phyloP scores from a whole-genome alignment of 164 flowering plant species.

The Annona cherimola region DNA sequence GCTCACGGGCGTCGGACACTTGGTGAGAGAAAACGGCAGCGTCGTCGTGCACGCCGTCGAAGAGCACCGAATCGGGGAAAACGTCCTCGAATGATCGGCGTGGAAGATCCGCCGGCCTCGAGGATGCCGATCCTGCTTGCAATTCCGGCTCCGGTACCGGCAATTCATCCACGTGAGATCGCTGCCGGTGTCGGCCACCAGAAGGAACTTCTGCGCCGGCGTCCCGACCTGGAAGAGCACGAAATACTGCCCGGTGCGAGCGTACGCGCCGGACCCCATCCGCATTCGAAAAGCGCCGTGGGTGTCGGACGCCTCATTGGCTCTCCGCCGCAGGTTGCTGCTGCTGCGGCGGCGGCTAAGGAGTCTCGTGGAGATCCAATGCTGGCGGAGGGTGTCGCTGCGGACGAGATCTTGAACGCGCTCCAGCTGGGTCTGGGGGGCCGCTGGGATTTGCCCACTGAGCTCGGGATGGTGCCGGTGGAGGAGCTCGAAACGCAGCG shows the following conservation, averaged over 20 bases:
- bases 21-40: constrained; percentile 35
- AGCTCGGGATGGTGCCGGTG: constrained; percentile 12
- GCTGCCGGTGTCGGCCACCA: constrained; percentile 72
- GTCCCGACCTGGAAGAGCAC: constrained; percentile 55
- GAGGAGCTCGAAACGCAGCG: constrained; percentile 15
- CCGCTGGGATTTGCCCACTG: background rate
- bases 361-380: background rate
- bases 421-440: background rate
- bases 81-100: constrained; percentile 36
- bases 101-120: constrained; percentile 16
- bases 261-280: constrained; percentile 43
- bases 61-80: constrained; percentile 41
- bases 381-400: constrained; percentile 1
- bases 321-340: constrained; percentile 1
- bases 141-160: constrained; percentile 19
- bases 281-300: constrained; percentile 14
- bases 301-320: background rate
- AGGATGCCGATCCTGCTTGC: background rate
- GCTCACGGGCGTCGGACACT: constrained; percentile 34
- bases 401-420: constrained; percentile 5
- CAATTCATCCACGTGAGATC: constrained; percentile 80
- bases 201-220: constrained; percentile 42
- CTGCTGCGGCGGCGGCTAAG: no score
- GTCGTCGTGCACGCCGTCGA: constrained; percentile 32
- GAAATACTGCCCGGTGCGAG: constrained; percentile 46